These are phyloP conservation scores for Irpex rosettiformis DNA, from an alignment of 1,284 basidiomycete genomes.

Conservation along the genomic window DNA sequence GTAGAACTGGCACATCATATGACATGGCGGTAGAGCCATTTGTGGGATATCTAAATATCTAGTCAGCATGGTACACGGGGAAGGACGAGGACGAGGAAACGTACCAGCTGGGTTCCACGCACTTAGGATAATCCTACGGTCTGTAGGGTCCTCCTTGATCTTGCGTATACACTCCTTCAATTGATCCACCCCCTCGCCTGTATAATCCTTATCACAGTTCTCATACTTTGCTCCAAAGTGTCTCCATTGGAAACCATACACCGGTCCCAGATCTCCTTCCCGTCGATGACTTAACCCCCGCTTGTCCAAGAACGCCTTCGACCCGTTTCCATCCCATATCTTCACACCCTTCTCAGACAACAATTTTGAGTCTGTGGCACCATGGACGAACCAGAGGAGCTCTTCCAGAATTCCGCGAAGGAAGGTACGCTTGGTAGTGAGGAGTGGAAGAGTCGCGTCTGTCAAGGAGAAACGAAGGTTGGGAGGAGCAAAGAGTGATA, in stretches of 20 bases:
- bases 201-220: constrained; percentile 81
- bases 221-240: constrained; percentile 93
- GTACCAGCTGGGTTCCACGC: constrained; percentile 97
- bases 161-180: constrained; percentile 84
- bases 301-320: constrained; percentile 81
- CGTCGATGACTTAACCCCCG: constrained; percentile 82
- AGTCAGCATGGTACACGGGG: background rate
- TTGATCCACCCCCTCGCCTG: constrained; percentile 92
- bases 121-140: constrained; percentile 92
- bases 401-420: constrained; percentile 91
- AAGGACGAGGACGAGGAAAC: constrained; percentile 20
- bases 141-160: constrained; percentile 92
- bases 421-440: constrained; percentile 96
- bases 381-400: constrained; percentile 92
- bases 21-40: constrained; percentile 98
- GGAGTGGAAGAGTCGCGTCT: constrained; percentile 73
- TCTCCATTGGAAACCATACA: constrained; percentile 99
- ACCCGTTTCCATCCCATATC: constrained; percentile 98
- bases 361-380: constrained; percentile 78
- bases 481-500: constrained; percentile 88
- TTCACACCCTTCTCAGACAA: constrained; percentile 85
- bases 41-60: constrained; percentile 73
- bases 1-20: constrained; percentile 99
- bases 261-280: constrained; percentile 93
- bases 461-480: constrained; percentile 84